These are phyloP conservation scores for Fusarium sp. DNA, from an alignment of 2,329 filamentous ascomycete species.

Conservation along the genomic window DNA sequence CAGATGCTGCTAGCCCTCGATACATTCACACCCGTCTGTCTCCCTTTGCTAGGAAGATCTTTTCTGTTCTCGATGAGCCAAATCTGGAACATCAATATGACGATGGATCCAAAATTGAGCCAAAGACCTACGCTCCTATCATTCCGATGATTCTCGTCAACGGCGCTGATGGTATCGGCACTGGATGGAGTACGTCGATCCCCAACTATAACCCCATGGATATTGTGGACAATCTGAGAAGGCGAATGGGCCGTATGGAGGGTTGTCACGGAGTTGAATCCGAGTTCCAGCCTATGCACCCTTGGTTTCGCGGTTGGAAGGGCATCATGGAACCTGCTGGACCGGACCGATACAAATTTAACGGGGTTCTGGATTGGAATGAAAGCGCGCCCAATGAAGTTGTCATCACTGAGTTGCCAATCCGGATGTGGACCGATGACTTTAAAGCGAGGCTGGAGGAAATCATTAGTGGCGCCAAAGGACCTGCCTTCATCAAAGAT, in stretches of 20 bases:
- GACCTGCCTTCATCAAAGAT: constrained; percentile 94
- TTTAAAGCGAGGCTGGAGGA: constrained; percentile 97
- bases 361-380: constrained; percentile 78
- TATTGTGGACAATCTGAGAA: constrained; percentile 86
- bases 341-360: constrained; percentile 87
- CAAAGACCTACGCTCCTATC: constrained; percentile 85
- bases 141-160: constrained; percentile 95
- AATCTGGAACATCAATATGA: constrained; percentile 85
- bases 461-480: constrained; percentile 90
- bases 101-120: constrained; percentile 89
- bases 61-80: constrained; percentile 84
- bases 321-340: constrained; percentile 76
- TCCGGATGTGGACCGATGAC: constrained; percentile 96
- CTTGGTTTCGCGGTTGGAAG: constrained; percentile 97
- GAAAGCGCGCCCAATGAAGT: constrained; percentile 78
- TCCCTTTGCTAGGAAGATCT: constrained; percentile 89
- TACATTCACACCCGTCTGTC: constrained; percentile 97
- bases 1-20: constrained; percentile 94
- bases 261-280: constrained; percentile 72
- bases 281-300: constrained; percentile 68
- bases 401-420: constrained; percentile 88
- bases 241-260: constrained; percentile 78
- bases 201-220: constrained; percentile 96
- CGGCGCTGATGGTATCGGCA: constrained; percentile 96
- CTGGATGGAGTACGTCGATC: constrained; percentile 96